These are phyloP conservation scores for Waitea zeae DNA, from an alignment of 1,284 basidiomycete genomes.

Conservation along the genomic window DNA sequence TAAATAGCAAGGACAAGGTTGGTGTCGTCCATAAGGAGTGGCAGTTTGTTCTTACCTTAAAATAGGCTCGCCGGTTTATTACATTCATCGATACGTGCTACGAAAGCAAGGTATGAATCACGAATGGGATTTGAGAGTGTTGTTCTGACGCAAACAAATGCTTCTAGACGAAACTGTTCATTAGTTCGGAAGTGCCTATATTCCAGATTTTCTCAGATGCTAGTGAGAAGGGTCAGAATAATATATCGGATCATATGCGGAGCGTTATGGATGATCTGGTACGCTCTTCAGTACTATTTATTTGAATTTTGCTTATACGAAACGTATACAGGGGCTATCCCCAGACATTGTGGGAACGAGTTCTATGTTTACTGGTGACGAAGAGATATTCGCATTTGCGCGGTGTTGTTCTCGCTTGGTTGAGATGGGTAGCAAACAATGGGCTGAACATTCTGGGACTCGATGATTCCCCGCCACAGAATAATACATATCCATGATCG, in stretches of 20 bases:
- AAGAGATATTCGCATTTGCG: constrained; percentile 90
- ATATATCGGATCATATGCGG: constrained; percentile 67
- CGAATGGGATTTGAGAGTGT: constrained; percentile 18
- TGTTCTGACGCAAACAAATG: constrained; percentile 18
- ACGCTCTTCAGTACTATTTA: constrained; percentile 12
- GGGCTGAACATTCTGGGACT: too few species aligned
- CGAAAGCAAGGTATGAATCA: constrained; percentile 20
- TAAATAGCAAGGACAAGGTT: constrained; percentile 72
- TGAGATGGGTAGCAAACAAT: constrained; percentile 81
- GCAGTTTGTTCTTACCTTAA: too few species aligned
- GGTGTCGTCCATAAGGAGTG: too few species aligned
- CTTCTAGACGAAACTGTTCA: constrained; percentile 68
- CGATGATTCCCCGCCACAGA: too few species aligned
- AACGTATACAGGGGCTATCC: constrained; percentile 43
- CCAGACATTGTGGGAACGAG: constrained; percentile 60
- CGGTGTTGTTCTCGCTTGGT: constrained; percentile 81
- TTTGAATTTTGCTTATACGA: neutral
- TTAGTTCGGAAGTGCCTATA: constrained; percentile 82
- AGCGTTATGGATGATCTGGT: constrained; percentile 85
- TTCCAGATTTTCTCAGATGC: constrained; percentile 77
- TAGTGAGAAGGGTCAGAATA: constrained; percentile 17
- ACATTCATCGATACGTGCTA: constrained; percentile 74
- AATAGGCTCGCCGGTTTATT: constrained; percentile 91
- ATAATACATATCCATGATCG: too few species aligned
- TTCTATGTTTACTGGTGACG: constrained; percentile 84